Conservation (phyloP, 192 early-diverging fungal genomes). For the Podila minutissima region DNA sequence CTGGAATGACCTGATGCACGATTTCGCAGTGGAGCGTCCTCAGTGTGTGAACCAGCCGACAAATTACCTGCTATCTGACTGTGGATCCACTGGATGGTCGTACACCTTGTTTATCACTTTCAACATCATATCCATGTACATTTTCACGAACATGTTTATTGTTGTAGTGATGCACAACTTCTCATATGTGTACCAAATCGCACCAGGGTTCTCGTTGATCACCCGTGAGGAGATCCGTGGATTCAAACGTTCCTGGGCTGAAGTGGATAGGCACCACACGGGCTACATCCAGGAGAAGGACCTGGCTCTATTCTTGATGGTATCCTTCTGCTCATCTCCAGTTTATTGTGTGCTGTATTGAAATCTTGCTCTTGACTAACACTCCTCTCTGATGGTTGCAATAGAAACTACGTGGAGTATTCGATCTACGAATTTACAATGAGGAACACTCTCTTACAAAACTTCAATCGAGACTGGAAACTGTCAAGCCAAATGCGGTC, state of each 20-base stretch:
- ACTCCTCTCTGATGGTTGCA: neutral
- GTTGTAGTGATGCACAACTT: conserved; percentile 72
- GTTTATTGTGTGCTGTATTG: neutral
- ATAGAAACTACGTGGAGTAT: conserved; percentile 62
- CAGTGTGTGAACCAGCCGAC: conserved; percentile 55
- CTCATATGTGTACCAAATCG: conserved; percentile 69
- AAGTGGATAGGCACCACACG: conserved; percentile 54
- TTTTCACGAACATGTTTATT: conserved; percentile 69
- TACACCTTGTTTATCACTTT: conserved; percentile 66
- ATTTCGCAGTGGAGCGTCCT: conserved; percentile 63
- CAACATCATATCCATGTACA: conserved; percentile 77
- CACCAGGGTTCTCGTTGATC: conserved; percentile 64
- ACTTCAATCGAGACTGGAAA: conserved; percentile 43
- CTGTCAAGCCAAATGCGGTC: conserved; percentile 29
- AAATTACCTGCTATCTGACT: conserved; percentile 62
- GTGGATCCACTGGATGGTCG: conserved; percentile 62
- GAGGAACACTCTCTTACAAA: conserved; percentile 55
- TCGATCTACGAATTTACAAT: conserved; percentile 60
- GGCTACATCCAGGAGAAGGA: conserved; percentile 62
- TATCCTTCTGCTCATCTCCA: conserved; percentile 6
- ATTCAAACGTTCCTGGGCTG: conserved; percentile 65
- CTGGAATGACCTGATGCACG: conserved; percentile 72
- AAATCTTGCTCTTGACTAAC: neutral
- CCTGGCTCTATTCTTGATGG: conserved; percentile 60
- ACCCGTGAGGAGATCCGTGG: conserved; percentile 68